These are phyloP conservation scores for Leishmania mexicana DNA, from an alignment of 208 protist genomes.

Conservation along the genomic window DNA sequence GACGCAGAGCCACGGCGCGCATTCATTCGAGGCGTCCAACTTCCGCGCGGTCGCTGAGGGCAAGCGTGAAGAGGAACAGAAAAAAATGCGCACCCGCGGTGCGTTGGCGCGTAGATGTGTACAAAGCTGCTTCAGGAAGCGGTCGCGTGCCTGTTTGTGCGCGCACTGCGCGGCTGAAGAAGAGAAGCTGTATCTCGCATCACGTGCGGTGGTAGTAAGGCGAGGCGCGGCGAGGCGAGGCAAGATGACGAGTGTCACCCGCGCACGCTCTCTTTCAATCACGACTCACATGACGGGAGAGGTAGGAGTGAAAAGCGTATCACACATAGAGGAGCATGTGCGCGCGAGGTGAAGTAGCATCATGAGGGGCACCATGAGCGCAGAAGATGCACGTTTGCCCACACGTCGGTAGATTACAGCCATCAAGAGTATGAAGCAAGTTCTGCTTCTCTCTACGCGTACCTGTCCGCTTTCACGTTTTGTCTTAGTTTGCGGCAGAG, in stretches of 20 bases:
- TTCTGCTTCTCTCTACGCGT: background rate
- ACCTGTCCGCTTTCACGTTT: too few relatives aligned
- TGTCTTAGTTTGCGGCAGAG: background rate
- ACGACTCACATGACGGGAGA: constrained; percentile 5
- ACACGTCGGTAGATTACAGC: background rate
- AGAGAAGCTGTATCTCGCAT: background rate
- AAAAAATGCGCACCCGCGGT: background rate
- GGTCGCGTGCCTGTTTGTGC: background rate
- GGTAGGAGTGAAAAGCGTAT: background rate
- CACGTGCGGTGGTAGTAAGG: background rate
- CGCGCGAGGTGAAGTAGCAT: background rate
- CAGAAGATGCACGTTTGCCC: too few relatives aligned
- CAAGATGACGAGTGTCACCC: background rate
- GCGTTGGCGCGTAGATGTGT: background rate
- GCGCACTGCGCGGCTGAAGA: background rate
- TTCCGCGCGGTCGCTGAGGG: background rate
- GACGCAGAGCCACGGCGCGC: background rate
- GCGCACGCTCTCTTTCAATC: background rate
- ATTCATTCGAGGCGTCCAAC: background rate
- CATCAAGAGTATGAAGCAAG: background rate
- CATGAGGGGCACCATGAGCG: background rate
- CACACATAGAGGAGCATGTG: background rate
- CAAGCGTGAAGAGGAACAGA: background rate
- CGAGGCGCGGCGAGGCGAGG: background rate
- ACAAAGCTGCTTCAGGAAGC: background rate